Conservation (phyloP, 768 basidiomycete species). For the Mycena pura region DNA sequence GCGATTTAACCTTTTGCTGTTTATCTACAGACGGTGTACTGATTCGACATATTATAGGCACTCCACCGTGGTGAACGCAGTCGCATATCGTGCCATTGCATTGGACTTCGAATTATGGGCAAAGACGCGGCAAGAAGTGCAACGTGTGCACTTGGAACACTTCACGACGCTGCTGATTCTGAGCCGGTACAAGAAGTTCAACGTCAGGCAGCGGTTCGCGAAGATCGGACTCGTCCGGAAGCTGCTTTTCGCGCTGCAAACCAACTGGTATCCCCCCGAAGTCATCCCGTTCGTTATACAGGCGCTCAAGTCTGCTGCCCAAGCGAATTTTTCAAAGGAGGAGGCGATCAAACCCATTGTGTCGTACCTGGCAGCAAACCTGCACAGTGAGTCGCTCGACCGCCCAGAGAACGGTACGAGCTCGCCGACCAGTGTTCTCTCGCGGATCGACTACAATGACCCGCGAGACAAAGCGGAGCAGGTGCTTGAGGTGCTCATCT, state of each 20-base stretch:
- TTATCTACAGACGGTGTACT: background rate
- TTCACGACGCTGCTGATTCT: slow-evolving; percentile 75
- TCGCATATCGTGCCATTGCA: slow-evolving; percentile 83
- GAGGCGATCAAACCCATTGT: slow-evolving; percentile 85
- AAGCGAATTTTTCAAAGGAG: slow-evolving; percentile 72
- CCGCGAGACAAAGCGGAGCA: slow-evolving; percentile 68
- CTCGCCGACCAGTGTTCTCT: slow-evolving; percentile 65
- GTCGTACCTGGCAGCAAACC: slow-evolving; percentile 83
- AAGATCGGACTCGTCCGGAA: slow-evolving; percentile 77
- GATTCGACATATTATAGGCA: slow-evolving; percentile 48
- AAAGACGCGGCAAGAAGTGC: slow-evolving; percentile 71
- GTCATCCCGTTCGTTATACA: slow-evolving; percentile 58
- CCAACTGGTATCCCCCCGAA: slow-evolving; percentile 73
- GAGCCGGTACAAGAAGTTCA: slow-evolving; percentile 81
- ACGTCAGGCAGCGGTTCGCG: slow-evolving; percentile 71
- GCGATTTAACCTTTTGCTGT: slow-evolving; percentile 1
- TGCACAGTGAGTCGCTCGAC: slow-evolving; percentile 45
- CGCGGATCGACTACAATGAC: slow-evolving; percentile 57
- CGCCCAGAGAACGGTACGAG: slow-evolving; percentile 28
- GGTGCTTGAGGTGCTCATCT: slow-evolving; percentile 69
- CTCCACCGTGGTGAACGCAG: slow-evolving; percentile 82
- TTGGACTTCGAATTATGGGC: slow-evolving; percentile 95
- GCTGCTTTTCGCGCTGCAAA: slow-evolving; percentile 83
- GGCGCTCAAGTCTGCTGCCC: slow-evolving; percentile 65
- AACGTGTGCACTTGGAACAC: slow-evolving; percentile 80